phyloP scores from a whole-genome alignment of 208 protist genomes.

The Leishmania amazonensis region DNA sequence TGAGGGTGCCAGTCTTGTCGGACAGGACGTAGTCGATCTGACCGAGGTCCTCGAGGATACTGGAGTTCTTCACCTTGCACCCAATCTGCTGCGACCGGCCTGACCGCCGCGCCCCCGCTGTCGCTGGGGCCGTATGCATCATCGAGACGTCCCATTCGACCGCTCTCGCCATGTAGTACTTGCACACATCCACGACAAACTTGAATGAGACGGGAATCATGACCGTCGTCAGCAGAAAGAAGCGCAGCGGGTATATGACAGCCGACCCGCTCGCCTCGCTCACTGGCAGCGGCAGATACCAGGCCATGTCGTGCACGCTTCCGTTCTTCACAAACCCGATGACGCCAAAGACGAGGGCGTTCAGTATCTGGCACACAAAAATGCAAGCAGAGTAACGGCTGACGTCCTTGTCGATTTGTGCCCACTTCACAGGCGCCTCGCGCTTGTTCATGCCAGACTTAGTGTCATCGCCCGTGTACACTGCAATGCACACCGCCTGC shows the following conservation, averaged over 20 bases:
- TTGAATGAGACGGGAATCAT: constrained; percentile 98
- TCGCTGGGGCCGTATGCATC: constrained; percentile 43
- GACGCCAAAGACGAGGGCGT: constrained; percentile 79
- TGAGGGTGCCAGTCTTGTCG: constrained; percentile 97
- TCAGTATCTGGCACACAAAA: constrained; percentile 88
- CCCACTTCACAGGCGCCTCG: constrained; percentile 89
- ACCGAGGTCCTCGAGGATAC: constrained; percentile 94
- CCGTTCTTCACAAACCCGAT: constrained; percentile 74
- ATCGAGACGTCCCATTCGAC: constrained; percentile 94
- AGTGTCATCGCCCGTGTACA: constrained; percentile 97
- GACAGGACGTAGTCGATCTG: constrained; percentile 95
- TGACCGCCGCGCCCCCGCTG: background rate
- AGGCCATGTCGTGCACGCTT: constrained; percentile 36
- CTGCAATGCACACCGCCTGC: constrained; percentile 77
- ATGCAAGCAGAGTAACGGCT: constrained; percentile 86
- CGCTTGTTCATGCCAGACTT: constrained; percentile 95
- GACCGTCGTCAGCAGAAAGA: constrained; percentile 95
- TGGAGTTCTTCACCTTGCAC: constrained; percentile 87
- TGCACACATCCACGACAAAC: constrained; percentile 94
- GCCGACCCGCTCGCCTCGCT: constrained; percentile 39
- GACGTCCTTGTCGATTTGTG: constrained; percentile 90
- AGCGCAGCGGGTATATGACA: constrained; percentile 92
- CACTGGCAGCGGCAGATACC: constrained; percentile 69
- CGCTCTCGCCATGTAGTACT: constrained; percentile 91
- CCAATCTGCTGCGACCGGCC: constrained; percentile 7